Evolutionary conservation across 306 rosid species (phyloP).

Genomic region (Fagus crenata): DNA sequence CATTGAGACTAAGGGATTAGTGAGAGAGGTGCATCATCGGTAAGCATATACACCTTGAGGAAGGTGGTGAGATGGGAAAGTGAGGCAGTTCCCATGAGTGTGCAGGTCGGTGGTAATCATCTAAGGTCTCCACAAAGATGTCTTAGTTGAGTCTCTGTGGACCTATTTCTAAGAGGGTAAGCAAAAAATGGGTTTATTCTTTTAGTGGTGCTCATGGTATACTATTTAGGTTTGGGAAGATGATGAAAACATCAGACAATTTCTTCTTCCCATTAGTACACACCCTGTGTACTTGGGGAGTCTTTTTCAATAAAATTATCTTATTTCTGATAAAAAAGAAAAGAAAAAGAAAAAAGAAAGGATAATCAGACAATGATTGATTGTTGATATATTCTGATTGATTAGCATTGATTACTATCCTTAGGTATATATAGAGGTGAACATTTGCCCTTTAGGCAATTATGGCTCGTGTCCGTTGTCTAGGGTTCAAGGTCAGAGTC

Average conservation of each 20-base stretch:
- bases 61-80: neutral
- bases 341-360: too few species aligned
- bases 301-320: too few species aligned
- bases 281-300: too few species aligned
- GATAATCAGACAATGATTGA: too few species aligned
- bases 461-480: too few species aligned
- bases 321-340: too few species aligned
- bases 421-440: too few species aligned
- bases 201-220: neutral
- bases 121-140: neutral
- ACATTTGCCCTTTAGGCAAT: too few species aligned
- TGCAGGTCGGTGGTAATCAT: neutral
- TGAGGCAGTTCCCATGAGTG: neutral
- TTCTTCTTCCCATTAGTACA: neutral
- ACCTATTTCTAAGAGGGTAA: neutral
- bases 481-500: too few species aligned
- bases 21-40: neutral
- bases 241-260: neutral
- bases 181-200: neutral
- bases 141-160: neutral
- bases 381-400: too few species aligned
- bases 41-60: neutral
- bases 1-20: neutral
- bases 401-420: too few species aligned
- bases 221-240: neutral